Percentiles rank a stretch among this genome's conserved stretches.
These are phyloP conservation scores for Primulina eburnea DNA, from an alignment of 257 asterid genomes.

Conservation along the genomic window DNA sequence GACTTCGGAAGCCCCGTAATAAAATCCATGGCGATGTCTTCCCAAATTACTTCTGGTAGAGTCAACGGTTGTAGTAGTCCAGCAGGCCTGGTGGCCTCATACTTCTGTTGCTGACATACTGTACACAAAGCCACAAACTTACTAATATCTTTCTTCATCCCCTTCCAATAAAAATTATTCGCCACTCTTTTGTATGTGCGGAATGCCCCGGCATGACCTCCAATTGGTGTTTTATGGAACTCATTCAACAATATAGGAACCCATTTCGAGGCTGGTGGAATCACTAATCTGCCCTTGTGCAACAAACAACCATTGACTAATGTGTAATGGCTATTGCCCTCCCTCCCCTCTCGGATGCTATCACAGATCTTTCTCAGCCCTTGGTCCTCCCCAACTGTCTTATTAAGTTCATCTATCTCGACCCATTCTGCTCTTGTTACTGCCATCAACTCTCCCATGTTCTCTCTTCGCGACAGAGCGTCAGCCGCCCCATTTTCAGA, in stretches of 20 bases:
- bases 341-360: too few relatives aligned
- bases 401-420: too few relatives aligned
- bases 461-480: too few relatives aligned
- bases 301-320: too few relatives aligned
- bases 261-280: too few relatives aligned
- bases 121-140: background rate
- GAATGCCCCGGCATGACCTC: background rate
- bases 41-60: background rate
- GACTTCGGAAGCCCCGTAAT: background rate
- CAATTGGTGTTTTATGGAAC: background rate
- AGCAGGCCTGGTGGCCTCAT: background rate
- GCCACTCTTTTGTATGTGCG: too few relatives aligned
- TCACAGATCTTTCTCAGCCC: too few relatives aligned
- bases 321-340: accelerated
- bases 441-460: too few relatives aligned
- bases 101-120: background rate
- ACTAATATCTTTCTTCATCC: background rate
- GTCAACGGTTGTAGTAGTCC: background rate
- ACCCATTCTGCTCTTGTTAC: too few relatives aligned
- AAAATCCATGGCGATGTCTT: background rate
- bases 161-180: background rate
- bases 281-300: too few relatives aligned
- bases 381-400: too few relatives aligned
- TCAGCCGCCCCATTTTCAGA: too few relatives aligned
- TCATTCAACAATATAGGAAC: background rate